Conservation (phyloP, 768 basidiomycete genomes). For the Tremella mesenterica region DNA sequence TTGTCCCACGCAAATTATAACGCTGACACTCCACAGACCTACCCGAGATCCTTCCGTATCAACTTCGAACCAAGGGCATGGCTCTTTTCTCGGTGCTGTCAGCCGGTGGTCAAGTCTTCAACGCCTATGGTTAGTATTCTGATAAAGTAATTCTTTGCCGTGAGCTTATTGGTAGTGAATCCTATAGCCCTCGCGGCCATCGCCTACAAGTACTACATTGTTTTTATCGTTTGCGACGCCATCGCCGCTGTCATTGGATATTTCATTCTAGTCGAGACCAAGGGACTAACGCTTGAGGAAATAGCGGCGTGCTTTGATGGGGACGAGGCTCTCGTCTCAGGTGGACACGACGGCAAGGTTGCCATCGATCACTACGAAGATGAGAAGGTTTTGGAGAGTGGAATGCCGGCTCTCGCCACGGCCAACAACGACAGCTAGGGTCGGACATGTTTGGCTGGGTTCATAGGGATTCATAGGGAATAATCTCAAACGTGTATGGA, state of each 20-base stretch:
- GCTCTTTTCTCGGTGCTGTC: conserved; percentile 5
- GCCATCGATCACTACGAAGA: background rate
- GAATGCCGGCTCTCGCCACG: background rate
- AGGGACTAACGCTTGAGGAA: background rate
- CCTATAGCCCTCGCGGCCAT: conserved; percentile 16
- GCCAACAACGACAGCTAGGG: background rate
- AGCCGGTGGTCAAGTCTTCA: background rate
- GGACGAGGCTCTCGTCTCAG: background rate
- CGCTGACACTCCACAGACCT: background rate
- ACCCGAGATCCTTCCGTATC: conserved; percentile 10
- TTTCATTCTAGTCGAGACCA: conserved; percentile 1
- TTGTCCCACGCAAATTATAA: background rate
- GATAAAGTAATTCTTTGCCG: background rate
- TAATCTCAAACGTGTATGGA: too few relatives aligned
- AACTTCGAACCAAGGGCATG: conserved; percentile 10
- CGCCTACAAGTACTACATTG: conserved; percentile 1
- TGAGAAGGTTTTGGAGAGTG: background rate
- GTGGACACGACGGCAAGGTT: background rate
- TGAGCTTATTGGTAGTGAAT: conserved; percentile 2
- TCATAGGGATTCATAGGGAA: too few relatives aligned
- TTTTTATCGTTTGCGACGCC: background rate
- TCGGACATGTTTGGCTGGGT: too few relatives aligned
- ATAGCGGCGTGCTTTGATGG: background rate
- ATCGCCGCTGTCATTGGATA: background rate
- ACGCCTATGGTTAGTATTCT: background rate